These are phyloP conservation scores for Candolleomyces aberdarensis DNA, from an alignment of 768 basidiomycete species.

Conservation along the genomic window DNA sequence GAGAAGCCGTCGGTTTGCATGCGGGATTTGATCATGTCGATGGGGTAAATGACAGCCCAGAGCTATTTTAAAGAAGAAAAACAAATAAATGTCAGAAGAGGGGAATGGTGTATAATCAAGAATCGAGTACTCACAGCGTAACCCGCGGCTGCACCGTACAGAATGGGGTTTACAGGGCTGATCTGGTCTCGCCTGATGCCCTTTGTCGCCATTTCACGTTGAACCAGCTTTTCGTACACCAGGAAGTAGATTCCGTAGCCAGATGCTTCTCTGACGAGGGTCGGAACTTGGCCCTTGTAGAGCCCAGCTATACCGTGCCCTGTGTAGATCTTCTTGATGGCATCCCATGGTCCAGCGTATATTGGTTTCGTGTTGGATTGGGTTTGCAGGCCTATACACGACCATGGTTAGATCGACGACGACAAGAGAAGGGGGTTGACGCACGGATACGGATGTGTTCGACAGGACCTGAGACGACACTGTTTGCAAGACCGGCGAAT, in stretches of 20 bases:
- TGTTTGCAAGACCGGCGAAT: constrained; percentile 85
- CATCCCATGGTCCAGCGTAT: constrained; percentile 85
- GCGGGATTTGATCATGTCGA: constrained; percentile 94
- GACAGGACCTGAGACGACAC: constrained; percentile 91
- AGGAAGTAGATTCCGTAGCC: constrained; percentile 91
- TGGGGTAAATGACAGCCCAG: constrained; percentile 92
- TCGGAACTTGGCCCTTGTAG: constrained; percentile 91
- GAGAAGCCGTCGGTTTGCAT: constrained; percentile 94
- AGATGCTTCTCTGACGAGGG: constrained; percentile 76
- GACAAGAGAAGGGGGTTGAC: constrained; percentile 19
- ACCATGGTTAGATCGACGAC: background rate
- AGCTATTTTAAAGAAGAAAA: too few relatives aligned
- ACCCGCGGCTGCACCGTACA: constrained; percentile 90
- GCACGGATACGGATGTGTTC: constrained; percentile 96
- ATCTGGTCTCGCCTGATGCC: constrained; percentile 76
- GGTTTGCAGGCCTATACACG: constrained; percentile 75
- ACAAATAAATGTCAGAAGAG: background rate
- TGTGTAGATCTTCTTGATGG: constrained; percentile 78
- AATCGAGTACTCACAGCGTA: constrained; percentile 63
- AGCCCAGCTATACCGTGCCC: constrained; percentile 78
- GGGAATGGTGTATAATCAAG: background rate
- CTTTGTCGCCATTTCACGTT: constrained; percentile 75
- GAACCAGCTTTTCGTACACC: constrained; percentile 89
- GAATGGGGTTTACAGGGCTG: constrained; percentile 68
- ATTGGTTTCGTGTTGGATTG: constrained; percentile 75